Conservation (phyloP, 208 protist species). For the Acanthamoeba lenticulata region DNA sequence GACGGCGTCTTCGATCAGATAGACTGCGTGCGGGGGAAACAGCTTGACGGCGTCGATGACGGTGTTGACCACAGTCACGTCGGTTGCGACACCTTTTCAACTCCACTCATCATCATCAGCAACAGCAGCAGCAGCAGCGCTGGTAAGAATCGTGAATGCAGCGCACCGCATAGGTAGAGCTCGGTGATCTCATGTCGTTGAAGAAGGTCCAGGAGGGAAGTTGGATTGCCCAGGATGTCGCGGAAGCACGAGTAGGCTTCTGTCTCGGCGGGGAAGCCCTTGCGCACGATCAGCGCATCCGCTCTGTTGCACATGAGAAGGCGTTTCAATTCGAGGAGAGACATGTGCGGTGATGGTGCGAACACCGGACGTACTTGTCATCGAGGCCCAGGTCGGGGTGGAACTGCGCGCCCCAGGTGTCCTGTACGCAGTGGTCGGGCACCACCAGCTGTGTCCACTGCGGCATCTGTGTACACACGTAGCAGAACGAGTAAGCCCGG, state of each 20-base stretch:
- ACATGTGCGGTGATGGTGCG: too few relatives aligned
- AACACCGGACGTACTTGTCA: not conserved
- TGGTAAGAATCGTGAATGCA: not conserved
- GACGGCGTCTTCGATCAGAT: conserved; percentile 11
- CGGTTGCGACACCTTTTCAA: conserved; percentile 17
- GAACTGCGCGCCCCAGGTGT: conserved; percentile 80
- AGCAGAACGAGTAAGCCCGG: not conserved
- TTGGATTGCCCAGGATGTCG: conserved; percentile 42
- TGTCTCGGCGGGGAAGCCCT: conserved; percentile 37
- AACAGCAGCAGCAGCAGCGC: not conserved
- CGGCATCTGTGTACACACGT: conserved; percentile 11
- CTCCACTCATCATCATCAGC: not conserved
- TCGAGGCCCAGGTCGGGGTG: conserved; percentile 67
- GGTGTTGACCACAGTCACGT: conserved; percentile 55
- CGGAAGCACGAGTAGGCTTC: conserved; percentile 58
- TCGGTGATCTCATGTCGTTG: conserved; percentile 19
- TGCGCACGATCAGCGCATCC: not conserved
- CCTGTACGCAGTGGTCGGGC: conserved; percentile 87
- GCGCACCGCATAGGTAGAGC: conserved; percentile 50
- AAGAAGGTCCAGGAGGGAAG: not conserved
- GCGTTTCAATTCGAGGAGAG: not conserved
- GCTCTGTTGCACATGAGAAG: not conserved
- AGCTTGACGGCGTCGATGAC: conserved; percentile 40
- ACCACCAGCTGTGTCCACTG: conserved; percentile 82
- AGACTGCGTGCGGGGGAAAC: not conserved